Base-by-base conservation (phyloP, 2,329 filamentous ascomycete species). In the Penicillium hesseltinei region DNA sequence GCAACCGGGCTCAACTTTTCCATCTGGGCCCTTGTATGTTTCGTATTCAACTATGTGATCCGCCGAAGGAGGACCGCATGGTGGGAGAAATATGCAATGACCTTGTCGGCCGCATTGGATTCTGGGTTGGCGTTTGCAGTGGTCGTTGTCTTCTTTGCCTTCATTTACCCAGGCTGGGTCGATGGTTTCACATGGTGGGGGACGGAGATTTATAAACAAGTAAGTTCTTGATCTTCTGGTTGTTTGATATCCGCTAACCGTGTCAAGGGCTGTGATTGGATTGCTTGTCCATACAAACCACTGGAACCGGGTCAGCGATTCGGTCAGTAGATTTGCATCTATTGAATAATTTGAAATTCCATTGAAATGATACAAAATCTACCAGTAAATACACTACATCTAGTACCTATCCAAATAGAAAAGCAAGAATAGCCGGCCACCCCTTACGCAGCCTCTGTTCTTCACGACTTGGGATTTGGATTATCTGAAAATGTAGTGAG, bases 71-170 rank as follows among this genome's bases (percentile, higher is more conserved):
- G 85, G 27, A 80, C 79, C n/a, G 86, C 84, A 1, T 96, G 91
- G 91, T 95, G 91, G 91, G 86, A 85, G 47, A 94, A 95, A 75
- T 95, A 95, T 73, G 93, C 90, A 40, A 94, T 95, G 90, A 92
- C 90, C 4, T 79, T 95, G 51, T 91, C 88, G 57, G 91, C 91
- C 0, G 91, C 90, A 2, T 80, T 95, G 54, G 91, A 95, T 71
- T 92, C 88, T 1, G 90, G 91, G 0, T 78, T 95, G 21, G 91
- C 91, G 0, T 90, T 92, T 67, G 89, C 89, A 29, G 87, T 94
- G 36, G 86, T 95, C 10, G 83, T 93, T 4, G 87, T 94, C 27
- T 95, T 95, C 71, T 93, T 96, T 67, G 89, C 86, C 1, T 89
- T 95, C 63, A 82, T 94, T n/a, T 93, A 92, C 69, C 88, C 91